Percentiles rank a stretch among this genome's conserved stretches.
Conservation (phyloP, 2,329 filamentous ascomycete genomes). For the Trichoderma sp. region DNA sequence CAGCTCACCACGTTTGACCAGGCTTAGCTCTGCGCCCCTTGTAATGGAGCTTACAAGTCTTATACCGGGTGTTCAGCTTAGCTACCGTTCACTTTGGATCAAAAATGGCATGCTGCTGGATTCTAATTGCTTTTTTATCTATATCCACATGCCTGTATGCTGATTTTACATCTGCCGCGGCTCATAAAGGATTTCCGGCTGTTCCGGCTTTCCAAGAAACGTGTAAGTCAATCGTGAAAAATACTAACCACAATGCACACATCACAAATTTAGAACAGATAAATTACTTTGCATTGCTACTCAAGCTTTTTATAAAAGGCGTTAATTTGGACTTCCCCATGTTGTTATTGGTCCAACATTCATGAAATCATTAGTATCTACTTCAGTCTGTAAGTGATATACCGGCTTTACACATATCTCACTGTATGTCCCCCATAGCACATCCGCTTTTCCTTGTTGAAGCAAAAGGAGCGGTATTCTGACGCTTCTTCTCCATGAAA, state of each 20-base stretch:
- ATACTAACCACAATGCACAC: too few species aligned
- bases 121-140: background rate
- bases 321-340: too few species aligned
- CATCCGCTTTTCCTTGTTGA: too few species aligned
- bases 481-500: background rate
- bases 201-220: background rate
- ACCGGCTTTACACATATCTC: too few species aligned
- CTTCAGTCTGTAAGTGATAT: too few species aligned
- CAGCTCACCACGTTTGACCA: background rate
- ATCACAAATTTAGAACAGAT: too few species aligned
- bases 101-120: background rate
- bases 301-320: too few species aligned
- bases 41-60: background rate
- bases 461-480: too few species aligned
- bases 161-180: background rate
- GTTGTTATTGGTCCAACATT: too few species aligned
- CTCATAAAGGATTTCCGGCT: background rate
- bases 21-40: background rate
- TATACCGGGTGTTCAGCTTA: background rate
- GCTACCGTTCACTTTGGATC: background rate
- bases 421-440: too few species aligned
- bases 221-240: background rate
- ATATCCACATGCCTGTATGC: background rate
- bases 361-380: too few species aligned
- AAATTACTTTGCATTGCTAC: too few species aligned